A percentile compares a stretch with the other conserved stretches of the same genome.
Evolutionary conservation across 495 filamentous ascomycete genomes (phyloP).

Genomic region (Oidiodendron maius): DNA sequence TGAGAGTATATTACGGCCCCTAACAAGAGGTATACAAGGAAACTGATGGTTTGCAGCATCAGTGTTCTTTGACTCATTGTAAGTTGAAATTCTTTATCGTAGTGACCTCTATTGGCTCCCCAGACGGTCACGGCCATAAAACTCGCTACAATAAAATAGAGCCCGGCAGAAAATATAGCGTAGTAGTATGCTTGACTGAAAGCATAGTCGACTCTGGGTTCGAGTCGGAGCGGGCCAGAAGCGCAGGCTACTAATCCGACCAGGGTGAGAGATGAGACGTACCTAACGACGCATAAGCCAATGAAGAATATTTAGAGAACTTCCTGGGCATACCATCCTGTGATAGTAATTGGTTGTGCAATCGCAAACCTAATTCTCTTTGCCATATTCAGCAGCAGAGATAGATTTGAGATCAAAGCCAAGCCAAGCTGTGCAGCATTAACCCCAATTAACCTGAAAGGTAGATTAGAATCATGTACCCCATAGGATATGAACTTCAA

Average conservation of each 20-base stretch:
- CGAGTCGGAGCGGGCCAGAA: slow-evolving; percentile 39
- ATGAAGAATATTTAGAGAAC: neutral
- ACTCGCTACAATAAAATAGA: slow-evolving; percentile 71
- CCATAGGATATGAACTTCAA: neutral
- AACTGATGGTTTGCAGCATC: slow-evolving; percentile 82
- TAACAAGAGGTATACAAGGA: slow-evolving; percentile 68
- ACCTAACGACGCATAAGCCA: slow-evolving; percentile 26
- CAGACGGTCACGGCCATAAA: slow-evolving; percentile 65
- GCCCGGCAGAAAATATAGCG: slow-evolving; percentile 63
- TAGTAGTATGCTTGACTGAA: slow-evolving; percentile 79
- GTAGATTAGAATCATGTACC: neutral
- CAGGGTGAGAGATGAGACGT: slow-evolving; percentile 61
- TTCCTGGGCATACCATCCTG: slow-evolving; percentile 35
- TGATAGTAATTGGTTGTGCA: slow-evolving; percentile 63
- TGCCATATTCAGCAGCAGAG: slow-evolving; percentile 81
- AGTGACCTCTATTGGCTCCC: slow-evolving; percentile 58
- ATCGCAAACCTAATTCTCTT: slow-evolving; percentile 70
- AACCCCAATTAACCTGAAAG: slow-evolving; percentile 54
- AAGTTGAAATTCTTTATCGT: slow-evolving; percentile 62
- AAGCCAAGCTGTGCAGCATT: slow-evolving; percentile 69
- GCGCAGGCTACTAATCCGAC: slow-evolving; percentile 52
- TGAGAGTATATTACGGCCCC: slow-evolving; percentile 66
- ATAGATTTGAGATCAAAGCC: slow-evolving; percentile 66
- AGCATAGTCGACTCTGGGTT: slow-evolving; percentile 38
- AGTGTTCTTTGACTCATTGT: slow-evolving; percentile 72